Evolutionary conservation across 2,329 filamentous ascomycete species (phyloP).

Genomic region (Aspergillus awamori): DNA sequence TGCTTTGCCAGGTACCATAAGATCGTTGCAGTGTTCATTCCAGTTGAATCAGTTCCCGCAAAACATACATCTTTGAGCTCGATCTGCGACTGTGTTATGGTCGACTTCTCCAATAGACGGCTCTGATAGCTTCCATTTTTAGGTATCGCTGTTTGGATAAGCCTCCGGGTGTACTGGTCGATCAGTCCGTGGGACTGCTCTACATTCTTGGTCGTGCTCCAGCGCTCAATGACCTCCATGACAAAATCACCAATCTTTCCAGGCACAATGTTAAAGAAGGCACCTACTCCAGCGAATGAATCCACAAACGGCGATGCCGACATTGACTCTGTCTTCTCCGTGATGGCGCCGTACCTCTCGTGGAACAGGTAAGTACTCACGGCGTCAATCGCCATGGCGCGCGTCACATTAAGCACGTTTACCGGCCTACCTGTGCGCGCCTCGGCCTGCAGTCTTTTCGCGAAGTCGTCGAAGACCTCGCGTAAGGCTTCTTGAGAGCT

Average conservation of each 20-base stretch:
- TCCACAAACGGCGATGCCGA: conserved; percentile 57
- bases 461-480: conserved; percentile 26
- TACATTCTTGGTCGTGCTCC: conserved; percentile 35
- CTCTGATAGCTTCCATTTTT: conserved; percentile 52
- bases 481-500: conserved; percentile 21
- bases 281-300: conserved; percentile 57
- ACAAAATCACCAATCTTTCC: conserved; percentile 40
- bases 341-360: conserved; percentile 53
- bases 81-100: conserved; percentile 48
- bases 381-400: conserved; percentile 57
- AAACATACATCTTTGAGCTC: conserved; percentile 60
- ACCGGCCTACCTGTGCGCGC: conserved; percentile 20
- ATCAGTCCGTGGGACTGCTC: conserved; percentile 43
- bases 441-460: conserved; percentile 22
- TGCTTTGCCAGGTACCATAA: conserved; percentile 50
- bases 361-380: conserved; percentile 59
- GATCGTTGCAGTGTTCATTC: conserved; percentile 55
- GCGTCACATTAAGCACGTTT: conserved; percentile 51
- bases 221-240: conserved; percentile 38
- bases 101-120: conserved; percentile 50
- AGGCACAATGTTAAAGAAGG: conserved; percentile 56
- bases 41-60: conserved; percentile 58
- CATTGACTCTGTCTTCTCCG: conserved; percentile 42
- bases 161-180: conserved; percentile 46
- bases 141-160: conserved; percentile 41